These are phyloP conservation scores for Pseudocercospora vitis DNA, from an alignment of 2,329 filamentous ascomycete species.

Conservation along the genomic window DNA sequence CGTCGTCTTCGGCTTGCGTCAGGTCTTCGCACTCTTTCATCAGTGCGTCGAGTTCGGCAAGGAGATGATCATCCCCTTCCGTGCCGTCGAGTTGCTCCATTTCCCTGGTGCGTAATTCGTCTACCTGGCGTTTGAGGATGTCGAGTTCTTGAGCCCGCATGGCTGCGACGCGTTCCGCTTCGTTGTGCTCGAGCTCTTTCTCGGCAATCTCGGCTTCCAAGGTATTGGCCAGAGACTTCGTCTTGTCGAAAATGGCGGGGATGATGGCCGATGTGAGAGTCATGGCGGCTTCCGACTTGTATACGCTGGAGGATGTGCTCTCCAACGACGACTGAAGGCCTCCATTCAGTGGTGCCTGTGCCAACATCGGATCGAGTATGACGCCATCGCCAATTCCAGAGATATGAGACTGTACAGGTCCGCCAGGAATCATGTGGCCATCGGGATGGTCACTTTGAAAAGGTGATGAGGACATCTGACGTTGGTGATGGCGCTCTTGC, in stretches of 20 bases:
- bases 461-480: constrained; percentile 72
- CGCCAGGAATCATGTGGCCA: constrained; percentile 25
- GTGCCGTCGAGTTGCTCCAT: constrained; percentile 48
- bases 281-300: constrained; percentile 51
- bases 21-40: constrained; percentile 44
- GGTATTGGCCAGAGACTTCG: constrained; percentile 44
- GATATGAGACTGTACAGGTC: constrained; percentile 30
- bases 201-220: constrained; percentile 76
- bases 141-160: constrained; percentile 69
- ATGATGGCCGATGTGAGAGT: constrained; percentile 64
- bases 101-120: constrained; percentile 57
- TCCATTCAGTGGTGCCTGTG: constrained; percentile 23
- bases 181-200: constrained; percentile 58
- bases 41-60: constrained; percentile 39
- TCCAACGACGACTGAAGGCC: constrained; percentile 7
- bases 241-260: constrained; percentile 53
- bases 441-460: constrained; percentile 38
- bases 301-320: constrained; percentile 35
- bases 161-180: constrained; percentile 49
- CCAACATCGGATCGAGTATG: constrained; percentile 31
- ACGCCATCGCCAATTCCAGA: constrained; percentile 19
- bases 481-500: constrained; percentile 57
- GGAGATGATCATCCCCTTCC: constrained; percentile 41
- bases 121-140: constrained; percentile 52
- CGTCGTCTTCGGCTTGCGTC: constrained; percentile 47